Percentiles rank a stretch among this genome's conserved stretches.
Evolutionary conservation across 2,329 filamentous ascomycete species (phyloP).

Genomic region (Colletotrichum sp.): DNA sequence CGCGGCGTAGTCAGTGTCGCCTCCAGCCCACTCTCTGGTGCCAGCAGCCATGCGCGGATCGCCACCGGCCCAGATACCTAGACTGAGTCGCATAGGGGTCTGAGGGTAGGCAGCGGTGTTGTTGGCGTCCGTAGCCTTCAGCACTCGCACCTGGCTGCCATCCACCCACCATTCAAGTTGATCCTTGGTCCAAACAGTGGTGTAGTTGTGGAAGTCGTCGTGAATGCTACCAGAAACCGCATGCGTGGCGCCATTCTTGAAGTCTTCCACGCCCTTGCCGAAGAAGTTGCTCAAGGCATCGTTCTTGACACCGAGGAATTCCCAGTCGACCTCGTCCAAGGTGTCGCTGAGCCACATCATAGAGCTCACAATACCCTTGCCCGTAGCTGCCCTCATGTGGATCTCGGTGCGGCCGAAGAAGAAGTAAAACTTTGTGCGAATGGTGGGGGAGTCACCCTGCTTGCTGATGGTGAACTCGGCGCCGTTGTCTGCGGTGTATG

Average conservation of each 20-base stretch:
- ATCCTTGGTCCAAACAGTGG: slow-evolving; percentile 73
- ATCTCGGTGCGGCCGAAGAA: slow-evolving; percentile 85
- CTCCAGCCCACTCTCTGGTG: slow-evolving; percentile 74
- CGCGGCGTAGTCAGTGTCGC: slow-evolving; percentile 67
- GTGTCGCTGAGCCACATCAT: slow-evolving; percentile 86
- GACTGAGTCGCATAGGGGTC: slow-evolving; percentile 73
- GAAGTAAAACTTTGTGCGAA: slow-evolving; percentile 82
- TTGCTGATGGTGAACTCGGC: slow-evolving; percentile 75
- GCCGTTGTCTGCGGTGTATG: slow-evolving; percentile 65
- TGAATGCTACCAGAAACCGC: slow-evolving; percentile 57
- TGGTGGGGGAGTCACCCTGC: slow-evolving; percentile 77
- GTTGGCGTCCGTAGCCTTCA: slow-evolving; percentile 66
- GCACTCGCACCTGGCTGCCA: slow-evolving; percentile 65
- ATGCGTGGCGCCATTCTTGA: slow-evolving; percentile 67
- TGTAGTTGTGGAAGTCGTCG: slow-evolving; percentile 75
- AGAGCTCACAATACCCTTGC: slow-evolving; percentile 78
- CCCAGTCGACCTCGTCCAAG: slow-evolving; percentile 88
- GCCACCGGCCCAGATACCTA: slow-evolving; percentile 71
- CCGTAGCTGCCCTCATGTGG: slow-evolving; percentile 76
- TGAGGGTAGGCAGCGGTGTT: slow-evolving; percentile 72
- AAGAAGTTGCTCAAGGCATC: slow-evolving; percentile 79
- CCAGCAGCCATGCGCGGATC: slow-evolving; percentile 58
- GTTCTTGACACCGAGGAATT: slow-evolving; percentile 74
- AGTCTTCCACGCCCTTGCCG: slow-evolving; percentile 72
- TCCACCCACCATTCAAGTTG: slow-evolving; percentile 74